Evolutionary conservation across 139 green algal genomes (phyloP).

Genomic region (Micractinium conductrix): DNA sequence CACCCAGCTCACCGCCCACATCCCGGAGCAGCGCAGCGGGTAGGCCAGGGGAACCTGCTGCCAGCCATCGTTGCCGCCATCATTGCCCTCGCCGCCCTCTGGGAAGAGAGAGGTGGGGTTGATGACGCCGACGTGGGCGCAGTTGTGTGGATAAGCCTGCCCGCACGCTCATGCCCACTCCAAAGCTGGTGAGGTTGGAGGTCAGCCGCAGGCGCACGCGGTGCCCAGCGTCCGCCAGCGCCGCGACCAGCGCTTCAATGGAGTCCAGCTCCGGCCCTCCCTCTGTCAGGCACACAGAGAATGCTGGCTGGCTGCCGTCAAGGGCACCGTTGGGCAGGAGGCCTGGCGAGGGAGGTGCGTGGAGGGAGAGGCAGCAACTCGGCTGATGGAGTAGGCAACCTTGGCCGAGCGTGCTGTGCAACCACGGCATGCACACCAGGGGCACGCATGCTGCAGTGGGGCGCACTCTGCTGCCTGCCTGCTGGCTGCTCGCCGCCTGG

Average conservation of each 20-base stretch:
- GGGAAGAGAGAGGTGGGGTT: no score
- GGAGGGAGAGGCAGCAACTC: no score
- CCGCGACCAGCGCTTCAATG: constrained; percentile 23
- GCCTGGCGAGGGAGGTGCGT: no score
- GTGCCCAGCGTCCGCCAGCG: constrained; percentile 25
- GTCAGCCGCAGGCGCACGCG: background rate
- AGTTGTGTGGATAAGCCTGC: no score
- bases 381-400: no score
- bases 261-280: background rate
- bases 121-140: background rate
- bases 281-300: background rate
- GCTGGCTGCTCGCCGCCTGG: no score
- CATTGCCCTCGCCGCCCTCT: background rate
- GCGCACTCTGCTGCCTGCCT: no score
- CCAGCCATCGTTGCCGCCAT: background rate
- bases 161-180: constrained; percentile 4
- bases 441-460: no score
- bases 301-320: background rate
- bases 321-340: background rate
- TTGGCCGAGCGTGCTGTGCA: no score
- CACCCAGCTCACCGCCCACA: constrained; percentile 19
- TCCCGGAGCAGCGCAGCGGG: constrained; percentile 25
- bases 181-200: constrained; percentile 36
- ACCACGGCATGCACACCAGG: no score
- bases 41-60: constrained; percentile 35